Percentiles rank a stretch among this genome's conserved stretches.
Conservation (phyloP, 179 eudicot genomes). For the Pouteria campechiana region DNA sequence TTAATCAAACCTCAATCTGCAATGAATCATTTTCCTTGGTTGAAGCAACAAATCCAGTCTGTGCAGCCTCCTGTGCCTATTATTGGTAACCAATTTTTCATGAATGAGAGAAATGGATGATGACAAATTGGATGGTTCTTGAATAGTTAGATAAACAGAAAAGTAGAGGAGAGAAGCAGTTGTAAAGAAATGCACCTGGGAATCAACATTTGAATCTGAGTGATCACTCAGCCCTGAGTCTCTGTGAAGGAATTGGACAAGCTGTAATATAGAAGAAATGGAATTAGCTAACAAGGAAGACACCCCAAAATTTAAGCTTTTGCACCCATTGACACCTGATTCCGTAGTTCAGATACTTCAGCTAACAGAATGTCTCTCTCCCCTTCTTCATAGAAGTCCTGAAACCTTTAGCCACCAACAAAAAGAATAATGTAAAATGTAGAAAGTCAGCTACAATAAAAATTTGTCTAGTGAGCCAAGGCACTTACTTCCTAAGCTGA, state of each 20-base stretch:
- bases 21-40: conserved; percentile 23
- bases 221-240: conserved; percentile 26
- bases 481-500: conserved; percentile 63
- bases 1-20: conserved; percentile 37
- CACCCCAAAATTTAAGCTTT: neutral
- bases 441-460: neutral
- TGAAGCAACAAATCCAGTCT: no score
- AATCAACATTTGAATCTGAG: conserved; percentile 12
- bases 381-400: conserved; percentile 96
- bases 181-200: conserved; percentile 22
- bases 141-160: neutral
- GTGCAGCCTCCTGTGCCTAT: conserved; percentile 23
- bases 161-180: no score
- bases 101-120: conserved; percentile 1
- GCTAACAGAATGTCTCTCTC: conserved; percentile 76
- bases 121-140: neutral
- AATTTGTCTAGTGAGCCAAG: neutral
- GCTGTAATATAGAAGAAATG: conserved; percentile 29
- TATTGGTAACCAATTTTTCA: neutral
- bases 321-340: conserved; percentile 38
- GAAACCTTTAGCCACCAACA: conserved; percentile 35
- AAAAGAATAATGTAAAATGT: conserved; percentile 1
- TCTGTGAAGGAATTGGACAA: conserved; percentile 40
- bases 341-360: conserved; percentile 79
- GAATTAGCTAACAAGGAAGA: neutral